Evolutionary conservation across 208 protist genomes (phyloP), one percentile per base, ranked within the genome.

Genomic region (Leishmania guyanensis): DNA sequence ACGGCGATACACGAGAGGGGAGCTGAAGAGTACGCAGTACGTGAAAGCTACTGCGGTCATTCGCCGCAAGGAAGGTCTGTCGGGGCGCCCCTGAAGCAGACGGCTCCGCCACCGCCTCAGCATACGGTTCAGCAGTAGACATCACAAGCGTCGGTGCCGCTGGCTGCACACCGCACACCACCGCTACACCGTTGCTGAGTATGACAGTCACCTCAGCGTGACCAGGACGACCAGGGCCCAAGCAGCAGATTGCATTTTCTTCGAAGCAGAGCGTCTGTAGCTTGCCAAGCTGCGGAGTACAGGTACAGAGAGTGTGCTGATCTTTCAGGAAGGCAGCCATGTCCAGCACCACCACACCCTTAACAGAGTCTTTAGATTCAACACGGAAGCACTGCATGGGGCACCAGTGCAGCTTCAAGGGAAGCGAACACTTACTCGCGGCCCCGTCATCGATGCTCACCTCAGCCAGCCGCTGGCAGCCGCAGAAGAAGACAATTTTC

Each of bases 201-300:
- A 96, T 64, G 66, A 91, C 89, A 14, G 92, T 86, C 84, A 91
- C 85, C 85, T 96, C 92, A 1, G 75, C 66, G 14, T 73, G 71
- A 16, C 82, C 86, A 29, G 56, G 73, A 20, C 90, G 84, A 0
- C 92, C 92, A 20, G 80, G 79, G 2, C 84, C 83, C 66, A 96
- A 64, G 71, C 90, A 87, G 46, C 60, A 70, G 29, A 94, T 79
- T 12, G 43, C 50, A 20, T 79, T 78, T 14, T 84, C 82, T 5
- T 84, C 79, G 82, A 93, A 93, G 71, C 84, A 78, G 29, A 90
- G 77, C 26, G 53, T 72, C 75, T 88, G 84, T 78, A 89, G 75
- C 65, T 84, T 84, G 36, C 78, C 71, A 17, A 81, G 78, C 29
- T 86, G 81, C 43, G 82, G 85, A 0, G 81, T 83, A 70, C 88